Evolutionary conservation across 441 rosid genomes (phyloP).

Genomic region (Cnidoscolus chayamansa): DNA sequence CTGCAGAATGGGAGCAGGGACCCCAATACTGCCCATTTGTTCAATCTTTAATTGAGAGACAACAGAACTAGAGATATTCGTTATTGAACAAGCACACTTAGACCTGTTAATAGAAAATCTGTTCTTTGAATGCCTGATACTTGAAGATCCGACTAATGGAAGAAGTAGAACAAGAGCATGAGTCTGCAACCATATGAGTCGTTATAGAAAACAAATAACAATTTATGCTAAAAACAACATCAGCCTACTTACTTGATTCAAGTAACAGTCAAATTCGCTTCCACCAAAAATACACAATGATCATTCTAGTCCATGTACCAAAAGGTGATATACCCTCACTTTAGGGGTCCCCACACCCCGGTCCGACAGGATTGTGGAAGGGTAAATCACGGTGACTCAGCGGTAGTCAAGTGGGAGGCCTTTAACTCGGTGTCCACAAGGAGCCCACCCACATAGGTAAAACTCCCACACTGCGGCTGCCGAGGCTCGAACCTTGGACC

Average conservation of each 20-base stretch:
- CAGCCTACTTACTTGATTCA: slow-evolving; percentile 4
- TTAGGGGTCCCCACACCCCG: no score
- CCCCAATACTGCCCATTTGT: slow-evolving; percentile 58
- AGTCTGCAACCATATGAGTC: slow-evolving; percentile 31
- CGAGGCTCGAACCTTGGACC: no score
- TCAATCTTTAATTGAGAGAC: neutral
- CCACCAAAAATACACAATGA: neutral
- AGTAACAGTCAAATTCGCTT: neutral
- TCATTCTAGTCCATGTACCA: no score
- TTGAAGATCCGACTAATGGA: slow-evolving; percentile 52
- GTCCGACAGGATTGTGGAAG: no score
- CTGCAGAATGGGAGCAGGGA: slow-evolving; percentile 85
- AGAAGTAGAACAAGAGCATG: slow-evolving; percentile 53
- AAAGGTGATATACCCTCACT: no score
- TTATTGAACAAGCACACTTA: neutral
- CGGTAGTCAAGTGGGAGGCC: no score
- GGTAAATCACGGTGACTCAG: no score
- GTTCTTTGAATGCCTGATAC: slow-evolving; percentile 34
- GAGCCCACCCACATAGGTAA: no score
- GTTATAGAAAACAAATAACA: neutral
- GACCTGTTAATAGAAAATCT: neutral
- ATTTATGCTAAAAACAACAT: neutral
- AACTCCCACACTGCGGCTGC: no score
- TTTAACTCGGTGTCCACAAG: no score
- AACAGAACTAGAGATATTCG: no score